These are phyloP conservation scores for Thelonectria discophora DNA, from an alignment of 2,329 filamentous ascomycete genomes.

Conservation along the genomic window DNA sequence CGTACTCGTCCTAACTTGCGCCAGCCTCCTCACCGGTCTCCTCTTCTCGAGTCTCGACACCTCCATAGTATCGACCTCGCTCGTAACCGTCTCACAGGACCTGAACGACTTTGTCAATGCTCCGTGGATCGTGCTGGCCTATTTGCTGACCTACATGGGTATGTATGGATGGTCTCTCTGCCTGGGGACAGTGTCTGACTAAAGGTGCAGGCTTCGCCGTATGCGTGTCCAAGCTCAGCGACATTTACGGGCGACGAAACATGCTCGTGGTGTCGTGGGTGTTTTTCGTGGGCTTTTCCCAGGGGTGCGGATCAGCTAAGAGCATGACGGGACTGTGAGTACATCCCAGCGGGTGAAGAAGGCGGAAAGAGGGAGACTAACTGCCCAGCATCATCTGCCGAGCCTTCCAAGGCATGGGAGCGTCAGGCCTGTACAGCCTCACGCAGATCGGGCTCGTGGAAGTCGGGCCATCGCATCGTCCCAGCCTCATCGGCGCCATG, in stretches of 20 bases:
- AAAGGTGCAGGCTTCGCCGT: conserved; percentile 60
- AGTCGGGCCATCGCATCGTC: conserved; percentile 61
- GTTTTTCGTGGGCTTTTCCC: conserved; percentile 63
- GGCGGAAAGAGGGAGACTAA: conserved; percentile 28
- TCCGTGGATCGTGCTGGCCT: conserved; percentile 65
- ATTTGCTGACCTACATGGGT: conserved; percentile 67
- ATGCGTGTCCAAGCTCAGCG: conserved; percentile 66
- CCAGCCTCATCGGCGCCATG: conserved; percentile 63
- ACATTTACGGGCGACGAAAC: conserved; percentile 65
- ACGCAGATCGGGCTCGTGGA: conserved; percentile 67
- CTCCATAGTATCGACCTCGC: conserved; percentile 66
- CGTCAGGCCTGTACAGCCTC: conserved; percentile 68
- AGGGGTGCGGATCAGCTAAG: conserved; percentile 61
- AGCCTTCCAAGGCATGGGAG: conserved; percentile 68
- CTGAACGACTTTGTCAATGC: conserved; percentile 60
- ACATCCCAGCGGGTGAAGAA: conserved; percentile 2
- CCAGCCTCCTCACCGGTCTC: conserved; percentile 60
- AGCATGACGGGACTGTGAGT: conserved; percentile 62
- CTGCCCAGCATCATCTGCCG: conserved; percentile 63
- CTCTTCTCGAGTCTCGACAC: conserved; percentile 67
- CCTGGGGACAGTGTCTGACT: conserved; percentile 20
- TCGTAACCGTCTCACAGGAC: conserved; percentile 64
- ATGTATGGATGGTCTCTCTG: too few relatives aligned
- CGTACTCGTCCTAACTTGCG: conserved; percentile 28
- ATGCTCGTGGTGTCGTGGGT: conserved; percentile 61